Conservation (phyloP, 2,329 filamentous ascomycete genomes). For the Alternaria postmessia region DNA sequence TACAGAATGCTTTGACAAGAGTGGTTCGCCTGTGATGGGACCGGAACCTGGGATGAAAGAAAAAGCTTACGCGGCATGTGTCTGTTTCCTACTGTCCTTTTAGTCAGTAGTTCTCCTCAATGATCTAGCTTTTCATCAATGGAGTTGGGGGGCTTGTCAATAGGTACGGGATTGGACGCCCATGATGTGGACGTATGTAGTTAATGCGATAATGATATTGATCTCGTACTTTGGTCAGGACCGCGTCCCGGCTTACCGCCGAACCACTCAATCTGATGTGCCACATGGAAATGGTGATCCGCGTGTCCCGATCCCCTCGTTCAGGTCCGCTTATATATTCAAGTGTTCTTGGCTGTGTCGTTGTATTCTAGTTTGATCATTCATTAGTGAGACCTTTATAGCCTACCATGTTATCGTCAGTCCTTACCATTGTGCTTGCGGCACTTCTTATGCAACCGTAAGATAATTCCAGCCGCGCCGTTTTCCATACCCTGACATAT, state of each 20-base stretch:
- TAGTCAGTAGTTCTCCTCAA: conserved; percentile 9
- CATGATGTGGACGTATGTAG: conserved; percentile 11
- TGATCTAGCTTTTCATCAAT: conserved; percentile 14
- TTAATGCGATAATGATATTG: conserved; percentile 21
- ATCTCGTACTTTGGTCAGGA: background rate
- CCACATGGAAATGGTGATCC: background rate
- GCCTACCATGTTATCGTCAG: background rate
- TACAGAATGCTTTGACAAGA: conserved; percentile 32
- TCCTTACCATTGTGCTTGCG: background rate
- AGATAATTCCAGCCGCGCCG: background rate
- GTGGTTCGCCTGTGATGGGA: conserved; percentile 15
- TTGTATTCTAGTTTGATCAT: background rate
- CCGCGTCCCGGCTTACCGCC: conserved; percentile 6
- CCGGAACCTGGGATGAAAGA: conserved; percentile 1
- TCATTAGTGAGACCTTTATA: background rate
- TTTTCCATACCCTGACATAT: background rate
- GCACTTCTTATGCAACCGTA: conserved; percentile 6
- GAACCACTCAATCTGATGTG: conserved; percentile 3
- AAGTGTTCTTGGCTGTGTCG: background rate
- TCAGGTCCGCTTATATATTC: background rate
- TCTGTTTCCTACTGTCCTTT: conserved; percentile 12
- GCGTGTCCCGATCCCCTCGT: background rate
- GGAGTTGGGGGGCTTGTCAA: conserved; percentile 24
- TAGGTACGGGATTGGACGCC: conserved; percentile 10
- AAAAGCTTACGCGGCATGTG: conserved; percentile 10